Conservation (phyloP, 495 filamentous ascomycete species). For the Xylaria longipes region DNA sequence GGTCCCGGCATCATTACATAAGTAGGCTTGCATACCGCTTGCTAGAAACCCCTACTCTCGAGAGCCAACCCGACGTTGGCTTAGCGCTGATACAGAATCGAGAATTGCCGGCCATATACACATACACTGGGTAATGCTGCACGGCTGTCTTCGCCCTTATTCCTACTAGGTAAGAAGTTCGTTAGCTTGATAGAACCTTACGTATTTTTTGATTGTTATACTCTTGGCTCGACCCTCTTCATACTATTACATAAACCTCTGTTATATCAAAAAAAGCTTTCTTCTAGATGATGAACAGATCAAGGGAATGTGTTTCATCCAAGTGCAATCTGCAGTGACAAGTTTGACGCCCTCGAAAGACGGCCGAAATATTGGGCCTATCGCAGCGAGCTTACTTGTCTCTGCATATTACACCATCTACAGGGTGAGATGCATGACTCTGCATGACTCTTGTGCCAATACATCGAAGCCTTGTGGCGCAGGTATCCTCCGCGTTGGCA, state of each 20-base stretch:
- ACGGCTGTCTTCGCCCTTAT: neutral
- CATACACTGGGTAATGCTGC: neutral
- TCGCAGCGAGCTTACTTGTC: conserved; percentile 4
- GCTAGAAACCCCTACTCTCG: neutral
- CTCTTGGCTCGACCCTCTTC: neutral
- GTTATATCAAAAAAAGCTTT: neutral
- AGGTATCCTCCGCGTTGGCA: conserved; percentile 2
- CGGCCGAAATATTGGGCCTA: conserved; percentile 7
- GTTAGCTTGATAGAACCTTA: neutral
- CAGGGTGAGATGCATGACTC: conserved; percentile 8
- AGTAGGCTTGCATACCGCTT: neutral
- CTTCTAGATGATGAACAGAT: neutral
- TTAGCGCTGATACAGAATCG: neutral
- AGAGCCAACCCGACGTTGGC: neutral
- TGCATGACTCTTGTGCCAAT: no score
- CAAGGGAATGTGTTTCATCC: neutral
- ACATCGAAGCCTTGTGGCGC: conserved; percentile 10
- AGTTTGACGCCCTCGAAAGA: neutral
- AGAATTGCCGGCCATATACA: neutral
- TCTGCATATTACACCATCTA: neutral
- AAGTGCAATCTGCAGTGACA: neutral
- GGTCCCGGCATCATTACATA: neutral
- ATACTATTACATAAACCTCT: neutral
- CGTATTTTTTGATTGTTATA: neutral
- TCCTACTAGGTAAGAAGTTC: neutral